Base-by-base conservation (phyloP, 2,329 filamentous ascomycete species). In the Aspergillus sp. region DNA sequence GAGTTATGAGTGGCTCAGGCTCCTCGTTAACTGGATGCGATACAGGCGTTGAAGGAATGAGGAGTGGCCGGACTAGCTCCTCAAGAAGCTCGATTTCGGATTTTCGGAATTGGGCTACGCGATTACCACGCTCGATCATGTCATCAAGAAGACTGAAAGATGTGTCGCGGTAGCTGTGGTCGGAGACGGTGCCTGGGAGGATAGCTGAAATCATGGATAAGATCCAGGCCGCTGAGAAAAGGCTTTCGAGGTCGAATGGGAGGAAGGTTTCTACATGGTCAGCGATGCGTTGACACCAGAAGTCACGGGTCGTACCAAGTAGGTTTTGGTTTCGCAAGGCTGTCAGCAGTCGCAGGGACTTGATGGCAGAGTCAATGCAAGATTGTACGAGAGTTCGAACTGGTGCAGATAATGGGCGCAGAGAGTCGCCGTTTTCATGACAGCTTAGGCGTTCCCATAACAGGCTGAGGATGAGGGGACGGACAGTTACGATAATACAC, bases 121-220 rank as follows among this genome's bases (percentile, higher is more conserved):
- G 53, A 30, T 53, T 58, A 7, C 55, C 55, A 2, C 55, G 44
- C 1, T 49, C 38, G 4, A 57, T 57, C 56, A 58, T 55, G 3
- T 55, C 54, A 3, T 58, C 47, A 0, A 58, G 48, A 0, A 58
- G 39, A 30, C 48, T 52, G 27, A 52, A 51, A 12, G 50, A 50
- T 43, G 52, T 51, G 25, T 75, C 47, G 44, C 70, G 46, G 68
- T 75, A 49, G 70, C 69, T 17, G 57, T 73, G 37, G 69, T 57
- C 73, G 1, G 72, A 73, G 51, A 66, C 67, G 10, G 65, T 65
- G 9, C 63, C 74, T 5, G 61, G 68, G 41, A 74, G 72, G 41
- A 64, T 74, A 13, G 62, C 65, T 32, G 53, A 49, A 9, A 54
- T 50, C 4, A 55, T 60, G 32, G 69, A 69, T 4, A 69, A 59